Base-by-base conservation (phyloP, 2,329 filamentous ascomycete species). In the Aspergillus costaricaensis region DNA sequence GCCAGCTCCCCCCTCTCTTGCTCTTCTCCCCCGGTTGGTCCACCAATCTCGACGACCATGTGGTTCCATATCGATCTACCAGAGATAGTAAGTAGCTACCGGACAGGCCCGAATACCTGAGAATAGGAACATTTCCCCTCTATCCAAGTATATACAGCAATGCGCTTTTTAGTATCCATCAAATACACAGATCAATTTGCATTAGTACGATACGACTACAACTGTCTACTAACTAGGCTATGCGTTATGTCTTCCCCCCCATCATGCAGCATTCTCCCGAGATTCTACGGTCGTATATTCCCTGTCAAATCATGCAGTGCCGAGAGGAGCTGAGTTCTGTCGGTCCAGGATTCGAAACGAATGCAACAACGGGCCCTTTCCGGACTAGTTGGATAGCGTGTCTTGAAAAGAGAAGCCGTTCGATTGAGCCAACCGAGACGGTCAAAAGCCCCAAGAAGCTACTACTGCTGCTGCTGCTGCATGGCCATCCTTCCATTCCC, bases 41-140 rank as follows among this genome's bases (percentile, higher is more conserved):
- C 57, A 60, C 61, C 55, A 55, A 53, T 58, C 44, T 51, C 30
- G 41, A 48, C 30, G 41, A 48, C 60, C 60, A 62, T 62, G 60
- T 62, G 60, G 60, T 59, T 59, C 60, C 60, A 55, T 55, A 55
- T 47, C 36, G 53, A 50, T n/a, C n/a, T 50, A 9, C 47, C 47
- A 50, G 25, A 47, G 39, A 55, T 55, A 47, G 38, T 30, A 30
- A 30, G 30, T 55, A 55, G 23, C 39, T 39, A 47, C 30, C 21
- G 10, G 17, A 27, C 27, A 30, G 38, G 38, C 39, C 32, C 32
- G 12, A 36, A 36, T 36, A 12, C 32, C 12, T 36, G 32, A 36
- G 32, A 15, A 14, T 14, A 36, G 32, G 32, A 5, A 43, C 39
- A 43, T 5, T 17, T 19, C 19, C n/a, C 15, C 39, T 43, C 39